These are phyloP conservation scores for Triticum monococcum DNA, from an alignment of 176 grass and related monocot genomes.

Conservation along the genomic window DNA sequence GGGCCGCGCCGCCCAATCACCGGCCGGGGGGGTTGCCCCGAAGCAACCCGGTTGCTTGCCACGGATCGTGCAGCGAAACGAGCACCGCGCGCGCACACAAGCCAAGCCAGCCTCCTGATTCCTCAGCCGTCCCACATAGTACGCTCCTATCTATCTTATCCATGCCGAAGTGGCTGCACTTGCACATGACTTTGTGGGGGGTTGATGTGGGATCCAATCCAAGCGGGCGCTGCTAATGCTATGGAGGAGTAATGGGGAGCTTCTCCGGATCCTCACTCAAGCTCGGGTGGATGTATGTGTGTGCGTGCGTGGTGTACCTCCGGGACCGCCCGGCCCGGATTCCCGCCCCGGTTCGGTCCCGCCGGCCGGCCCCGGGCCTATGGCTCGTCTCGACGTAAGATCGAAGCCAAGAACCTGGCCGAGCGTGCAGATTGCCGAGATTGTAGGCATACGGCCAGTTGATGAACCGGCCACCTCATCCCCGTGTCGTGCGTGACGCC, in stretches of 20 bases:
- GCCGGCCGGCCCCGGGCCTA: background rate
- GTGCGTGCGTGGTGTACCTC: background rate
- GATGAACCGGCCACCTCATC: background rate
- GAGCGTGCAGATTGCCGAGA: constrained; percentile 4
- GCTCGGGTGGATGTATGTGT: background rate
- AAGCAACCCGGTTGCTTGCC: constrained; percentile 34
- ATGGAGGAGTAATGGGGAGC: background rate
- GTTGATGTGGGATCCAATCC: background rate
- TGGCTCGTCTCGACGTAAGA: background rate
- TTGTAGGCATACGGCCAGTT: background rate
- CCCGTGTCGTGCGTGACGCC: background rate
- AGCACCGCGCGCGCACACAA: background rate
- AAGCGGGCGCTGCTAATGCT: background rate
- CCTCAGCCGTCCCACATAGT: background rate
- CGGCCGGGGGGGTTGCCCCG: background rate
- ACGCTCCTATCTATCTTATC: background rate
- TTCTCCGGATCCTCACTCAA: constrained; percentile 38
- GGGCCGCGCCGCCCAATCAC: constrained; percentile 1
- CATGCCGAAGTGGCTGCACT: background rate
- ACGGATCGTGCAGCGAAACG: constrained; percentile 22
- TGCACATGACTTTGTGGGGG: constrained; percentile 10
- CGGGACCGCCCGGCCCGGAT: background rate
- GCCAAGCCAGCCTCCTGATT: background rate
- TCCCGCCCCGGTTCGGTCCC: background rate
- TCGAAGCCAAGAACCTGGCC: too few relatives aligned